phyloP scores from a whole-genome alignment of 441 rosid genomes.

The Hura crepitans region DNA sequence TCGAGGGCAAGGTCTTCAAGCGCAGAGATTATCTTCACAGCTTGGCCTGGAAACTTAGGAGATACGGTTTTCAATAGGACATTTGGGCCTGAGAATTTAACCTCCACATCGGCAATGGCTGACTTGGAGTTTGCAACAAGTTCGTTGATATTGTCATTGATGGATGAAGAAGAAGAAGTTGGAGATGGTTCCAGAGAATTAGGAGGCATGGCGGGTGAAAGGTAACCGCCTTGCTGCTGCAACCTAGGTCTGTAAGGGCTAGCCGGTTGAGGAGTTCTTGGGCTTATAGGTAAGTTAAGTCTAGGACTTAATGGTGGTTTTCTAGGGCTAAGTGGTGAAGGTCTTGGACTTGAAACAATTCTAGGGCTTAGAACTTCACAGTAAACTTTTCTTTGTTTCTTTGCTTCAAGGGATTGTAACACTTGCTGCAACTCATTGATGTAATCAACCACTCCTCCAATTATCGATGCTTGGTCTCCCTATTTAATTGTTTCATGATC shows the following conservation, averaged over 20 bases:
- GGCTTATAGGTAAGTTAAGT: conserved; percentile 73
- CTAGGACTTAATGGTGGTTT: conserved; percentile 78
- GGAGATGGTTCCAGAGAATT: conserved; percentile 49
- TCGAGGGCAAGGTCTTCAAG: conserved; percentile 78
- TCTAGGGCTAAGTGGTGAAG: conserved; percentile 70
- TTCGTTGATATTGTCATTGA: conserved; percentile 43
- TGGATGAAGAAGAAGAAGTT: conserved; percentile 59
- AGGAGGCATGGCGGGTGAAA: conserved; percentile 31
- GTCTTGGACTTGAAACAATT: conserved; percentile 57
- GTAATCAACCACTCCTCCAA: conserved; percentile 94
- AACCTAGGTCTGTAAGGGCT: conserved; percentile 62
- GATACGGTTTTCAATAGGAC: conserved; percentile 72
- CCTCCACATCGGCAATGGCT: conserved; percentile 81
- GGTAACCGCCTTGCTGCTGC: conserved; percentile 38
- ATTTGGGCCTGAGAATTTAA: conserved; percentile 80
- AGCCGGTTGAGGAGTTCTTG: conserved; percentile 76
- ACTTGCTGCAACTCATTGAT: conserved; percentile 88
- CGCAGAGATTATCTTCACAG: conserved; percentile 61
- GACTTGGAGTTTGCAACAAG: conserved; percentile 82
- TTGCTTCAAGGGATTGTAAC: conserved; percentile 79
- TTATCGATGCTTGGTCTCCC: conserved; percentile 99
- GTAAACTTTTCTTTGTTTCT: conserved; percentile 85
- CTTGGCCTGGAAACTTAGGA: conserved; percentile 72
- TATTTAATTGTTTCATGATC: no score
- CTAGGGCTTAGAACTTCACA: conserved; percentile 83